Base-by-base conservation (phyloP, 345 rosid genomes). In the Syzygium oleosum region DNA sequence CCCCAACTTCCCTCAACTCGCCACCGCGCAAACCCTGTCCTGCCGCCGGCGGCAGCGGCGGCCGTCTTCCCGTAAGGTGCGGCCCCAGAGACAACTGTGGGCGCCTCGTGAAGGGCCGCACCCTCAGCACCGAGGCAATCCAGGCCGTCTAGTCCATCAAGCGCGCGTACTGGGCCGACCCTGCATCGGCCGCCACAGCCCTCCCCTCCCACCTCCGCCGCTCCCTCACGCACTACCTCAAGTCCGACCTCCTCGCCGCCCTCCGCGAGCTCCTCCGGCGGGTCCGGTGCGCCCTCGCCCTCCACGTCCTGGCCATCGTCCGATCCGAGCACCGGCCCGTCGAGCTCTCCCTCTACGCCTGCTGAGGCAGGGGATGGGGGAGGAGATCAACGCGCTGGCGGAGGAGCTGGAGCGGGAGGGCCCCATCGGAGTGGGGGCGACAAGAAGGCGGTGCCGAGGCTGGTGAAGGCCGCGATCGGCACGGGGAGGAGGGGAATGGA, bases 191-290 rank as follows among this genome's bases (percentile, higher is more conserved):
- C 84, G 91, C 95, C 22, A 94, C 94, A 8, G 98, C 96, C 92
- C 95, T 95, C 91, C 96, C 96, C 13, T 96, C 97, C 2, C 98
- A 96, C 86, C 95, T 93, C 84, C 92, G 89, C 86, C 98, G 95
- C 87, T 89, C 96, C 86, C 94, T 95, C 31, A 94, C 95, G 85
- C 95, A 98, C 31, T 93, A 96, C 29, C 86, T 89, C 63, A 89
- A 90, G 43, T 63, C 92, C 21, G 90, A 91, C 73, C 86, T 95
- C 91, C 93, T 87, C 77, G 87, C 89, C n/a, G 84, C 87, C 73
- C 92, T 97, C 34, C 95, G 95, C 8, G 99, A 97, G 93, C 97
- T 98, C 90, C 96, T 98, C 12, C 96, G 98, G 7, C 99, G 96
- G 87, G 96, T 93, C 84, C 91, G 90, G 84, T 94, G 97, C 90